phyloP scores from a whole-genome alignment of 176 grass and related monocot genomes.

The Oryza punctata region DNA sequence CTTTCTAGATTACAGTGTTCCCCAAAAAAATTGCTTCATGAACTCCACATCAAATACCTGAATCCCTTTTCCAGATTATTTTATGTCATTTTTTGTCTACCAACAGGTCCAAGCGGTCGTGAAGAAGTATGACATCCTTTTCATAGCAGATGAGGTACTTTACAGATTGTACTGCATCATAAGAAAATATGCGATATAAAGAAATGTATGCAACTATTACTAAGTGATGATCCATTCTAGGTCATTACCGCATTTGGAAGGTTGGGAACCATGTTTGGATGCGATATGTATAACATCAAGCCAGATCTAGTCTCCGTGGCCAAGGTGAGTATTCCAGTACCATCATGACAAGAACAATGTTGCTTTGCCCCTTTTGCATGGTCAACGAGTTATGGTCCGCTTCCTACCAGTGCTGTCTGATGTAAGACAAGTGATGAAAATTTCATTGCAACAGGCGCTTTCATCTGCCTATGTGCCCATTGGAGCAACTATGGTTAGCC shows the following conservation, averaged over 20 bases:
- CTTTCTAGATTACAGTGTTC: neutral
- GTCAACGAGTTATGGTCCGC: neutral
- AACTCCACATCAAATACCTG: neutral
- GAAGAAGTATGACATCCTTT: slow-evolving; percentile 96
- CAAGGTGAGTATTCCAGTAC: slow-evolving; percentile 55
- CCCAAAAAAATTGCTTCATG: neutral
- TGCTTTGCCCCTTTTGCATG: slow-evolving; percentile 3
- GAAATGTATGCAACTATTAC: neutral
- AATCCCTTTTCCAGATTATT: slow-evolving; percentile 2
- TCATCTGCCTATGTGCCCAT: slow-evolving; percentile 94
- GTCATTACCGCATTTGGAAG: slow-evolving; percentile 99
- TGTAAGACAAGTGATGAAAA: slow-evolving; percentile 8
- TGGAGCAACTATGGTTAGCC: slow-evolving; percentile 86
- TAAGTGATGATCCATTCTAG: slow-evolving; percentile 44
- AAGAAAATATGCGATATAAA: neutral
- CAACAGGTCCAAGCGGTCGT: slow-evolving; percentile 84
- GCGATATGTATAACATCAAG: slow-evolving; percentile 81
- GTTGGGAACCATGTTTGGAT: slow-evolving; percentile 95
- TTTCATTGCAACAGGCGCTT: slow-evolving; percentile 68
- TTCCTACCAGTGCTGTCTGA: neutral
- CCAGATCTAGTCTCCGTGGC: slow-evolving; percentile 90
- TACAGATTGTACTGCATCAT: neutral
- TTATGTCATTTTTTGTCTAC: slow-evolving; percentile 7
- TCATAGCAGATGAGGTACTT: slow-evolving; percentile 94
- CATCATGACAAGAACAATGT: neutral